Percentiles rank a stretch among this genome's conserved stretches.
These are phyloP conservation scores for Penicillium occitanis DNA, from an alignment of 2,329 filamentous ascomycete species.

Conservation along the genomic window DNA sequence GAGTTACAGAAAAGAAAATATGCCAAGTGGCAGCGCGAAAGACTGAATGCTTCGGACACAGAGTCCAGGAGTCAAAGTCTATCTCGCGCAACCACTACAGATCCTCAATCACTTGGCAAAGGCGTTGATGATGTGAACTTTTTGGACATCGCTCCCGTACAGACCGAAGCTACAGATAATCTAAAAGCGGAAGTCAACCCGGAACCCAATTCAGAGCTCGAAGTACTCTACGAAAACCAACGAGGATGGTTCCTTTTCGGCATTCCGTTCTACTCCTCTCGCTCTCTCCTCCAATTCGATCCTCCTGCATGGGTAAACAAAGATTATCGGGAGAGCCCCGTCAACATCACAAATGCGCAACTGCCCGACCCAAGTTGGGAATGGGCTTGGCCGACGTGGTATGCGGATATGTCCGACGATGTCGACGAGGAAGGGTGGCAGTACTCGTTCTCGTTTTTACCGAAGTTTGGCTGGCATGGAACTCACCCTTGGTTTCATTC, in stretches of 20 bases:
- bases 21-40: conserved; percentile 54
- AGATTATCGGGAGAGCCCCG: conserved; percentile 56
- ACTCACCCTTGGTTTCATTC: conserved; percentile 89
- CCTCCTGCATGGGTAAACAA: conserved; percentile 82
- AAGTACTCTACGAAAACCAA: conserved; percentile 94
- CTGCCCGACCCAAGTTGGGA: conserved; percentile 93
- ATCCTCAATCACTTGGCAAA: neutral
- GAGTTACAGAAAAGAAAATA: conserved; percentile 47
- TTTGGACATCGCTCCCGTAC: conserved; percentile 17
- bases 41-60: conserved; percentile 47
- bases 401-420: conserved; percentile 74
- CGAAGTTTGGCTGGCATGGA: conserved; percentile 78
- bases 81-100: conserved; percentile 13
- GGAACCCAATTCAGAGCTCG: conserved; percentile 57
- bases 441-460: conserved; percentile 85
- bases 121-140: conserved; percentile 9
- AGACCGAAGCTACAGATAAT: conserved; percentile 2
- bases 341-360: conserved; percentile 80
- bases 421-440: conserved; percentile 93
- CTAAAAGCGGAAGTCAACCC: conserved; percentile 23
- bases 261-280: conserved; percentile 81
- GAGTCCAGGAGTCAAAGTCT: conserved; percentile 23
- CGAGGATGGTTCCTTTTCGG: conserved; percentile 87
- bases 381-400: conserved; percentile 76
- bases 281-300: conserved; percentile 81